Base-by-base conservation (phyloP, 352 stramenopile genomes). In the Phytophthora brassicae region DNA sequence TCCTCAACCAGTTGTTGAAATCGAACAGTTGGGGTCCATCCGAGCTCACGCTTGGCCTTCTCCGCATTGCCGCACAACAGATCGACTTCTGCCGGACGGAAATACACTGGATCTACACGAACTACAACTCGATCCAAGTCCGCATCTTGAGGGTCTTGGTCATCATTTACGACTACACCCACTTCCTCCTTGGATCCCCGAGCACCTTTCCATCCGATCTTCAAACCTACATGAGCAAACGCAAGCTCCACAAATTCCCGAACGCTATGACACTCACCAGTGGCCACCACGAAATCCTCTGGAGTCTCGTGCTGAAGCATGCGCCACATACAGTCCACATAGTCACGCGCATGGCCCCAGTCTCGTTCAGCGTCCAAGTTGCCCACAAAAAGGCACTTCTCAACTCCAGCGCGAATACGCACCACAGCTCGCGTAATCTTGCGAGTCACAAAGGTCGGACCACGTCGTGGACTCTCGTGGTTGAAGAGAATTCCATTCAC, bases 401-500 rank as follows among this genome's bases (percentile, higher is more conserved):
- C 88, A 22, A 97, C 49, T 6, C 94, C 92, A 20, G 84, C 72
- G 46, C 89, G 75, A 74, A 99, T 99, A 29, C 90, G 83, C 9
- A 96, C 97, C 16, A 99, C 96, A 3, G 88, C 95, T 24, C 90
- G 86, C 7, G 96, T 98, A 74, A 99, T 99, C 83, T 99, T 99
- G 63, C 97, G 90, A 3, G 97, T 99, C 23, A 99, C 97, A 65
- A 99, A 99, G 1, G 97, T 99, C 24, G 92, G 93, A 28, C 97
- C 97, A 53, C 97, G 94, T 46, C 97, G 92, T 35, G 97, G 97
- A 59, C 93, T 98, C 74, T 99, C 97, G 76, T 99, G 97, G 84
- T 99, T 99, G 87, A 99, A 99, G 17, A 99, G 72, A 68, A 99
- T 99, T 48, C 97, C 97, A 60, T 99, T 99, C 41, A 94, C 95